Evolutionary conservation across 2,329 filamentous ascomycete genomes (phyloP), one percentile per base, ranked within the genome.

Genomic region (Acephala macrosclerotiorum): DNA sequence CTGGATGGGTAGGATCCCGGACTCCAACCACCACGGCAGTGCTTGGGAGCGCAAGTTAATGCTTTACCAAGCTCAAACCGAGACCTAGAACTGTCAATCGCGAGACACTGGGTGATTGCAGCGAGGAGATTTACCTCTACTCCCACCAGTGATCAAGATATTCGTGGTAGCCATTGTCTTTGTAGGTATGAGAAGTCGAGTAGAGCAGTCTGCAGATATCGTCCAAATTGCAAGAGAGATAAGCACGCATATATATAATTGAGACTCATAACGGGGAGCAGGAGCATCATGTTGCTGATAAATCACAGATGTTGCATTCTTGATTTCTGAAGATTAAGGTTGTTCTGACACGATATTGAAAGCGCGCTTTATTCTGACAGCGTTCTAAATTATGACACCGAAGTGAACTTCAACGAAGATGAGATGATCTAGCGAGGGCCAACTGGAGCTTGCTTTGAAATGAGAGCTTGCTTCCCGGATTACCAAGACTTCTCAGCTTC

Each of bases 21-120:
- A 78, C 73, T 9, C 73, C 76, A 16, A 77, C 78, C 25, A 82
- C 76, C 36, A 82, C 77, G 45, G 70, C 78, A 49, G 74, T 73
- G 58, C 77, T 72, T 0, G 80, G 77, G 6, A 71, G 67, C 1
- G 69, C 61, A 35, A 83, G 77, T 69, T 77, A 80, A 5, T 49
- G 47, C 57, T 71, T 62, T 60, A 76, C 65, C 20, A 79, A 68
- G 18, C 75, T 76, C 20, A 42, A 6, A 18, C 40, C 40, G 16
- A 42, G 40, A 42, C 40, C 40, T 18, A 42, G 16, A 12, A 42
- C 18, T n/a, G 16, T 42, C 40, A 42, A n/a, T n/a, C n/a, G n/a
- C n/a, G 40, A 6, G 6, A 42, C 40, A 18, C 16, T 42, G 16
- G 16, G 40, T n/a, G 18, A 6, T n/a, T n/a, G n/a, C 18, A 16